Conservation (phyloP, 2,329 filamentous ascomycete species). For the Chaetomiaceae sp. region DNA sequence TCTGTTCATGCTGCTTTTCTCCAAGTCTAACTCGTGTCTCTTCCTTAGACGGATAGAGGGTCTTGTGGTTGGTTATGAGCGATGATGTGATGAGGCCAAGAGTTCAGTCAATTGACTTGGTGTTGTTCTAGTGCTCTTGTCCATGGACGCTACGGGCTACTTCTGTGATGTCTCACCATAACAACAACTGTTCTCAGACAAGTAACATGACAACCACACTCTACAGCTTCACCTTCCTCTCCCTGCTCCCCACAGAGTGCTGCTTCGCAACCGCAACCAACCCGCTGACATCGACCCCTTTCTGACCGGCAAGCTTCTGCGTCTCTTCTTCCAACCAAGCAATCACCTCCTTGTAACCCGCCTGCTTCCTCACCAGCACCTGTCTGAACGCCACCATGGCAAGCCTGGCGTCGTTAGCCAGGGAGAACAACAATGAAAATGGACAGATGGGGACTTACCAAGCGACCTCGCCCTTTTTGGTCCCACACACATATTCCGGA, state of each 20-base stretch:
- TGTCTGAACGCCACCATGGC: slow-evolving; percentile 65
- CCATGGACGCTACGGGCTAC: too few relatives aligned
- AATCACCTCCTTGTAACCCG: slow-evolving; percentile 60
- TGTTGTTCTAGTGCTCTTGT: too few relatives aligned
- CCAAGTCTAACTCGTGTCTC: too few relatives aligned
- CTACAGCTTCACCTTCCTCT: not conserved
- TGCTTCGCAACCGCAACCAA: slow-evolving; percentile 18
- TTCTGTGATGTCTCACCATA: too few relatives aligned
- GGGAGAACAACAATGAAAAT: slow-evolving; percentile 1
- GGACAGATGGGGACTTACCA: slow-evolving; percentile 48
- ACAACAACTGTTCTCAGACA: too few relatives aligned
- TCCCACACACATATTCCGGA: slow-evolving; percentile 52
- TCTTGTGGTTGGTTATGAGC: too few relatives aligned
- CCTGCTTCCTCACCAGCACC: slow-evolving; percentile 68
- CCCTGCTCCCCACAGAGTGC: not conserved
- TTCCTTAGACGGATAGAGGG: too few relatives aligned
- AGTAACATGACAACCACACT: too few relatives aligned
- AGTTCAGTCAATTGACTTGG: too few relatives aligned
- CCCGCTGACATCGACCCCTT: slow-evolving; percentile 14
- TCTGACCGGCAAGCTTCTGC: slow-evolving; percentile 31
- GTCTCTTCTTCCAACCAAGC: slow-evolving; percentile 59
- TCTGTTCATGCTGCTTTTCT: too few relatives aligned
- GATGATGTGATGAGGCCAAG: too few relatives aligned
- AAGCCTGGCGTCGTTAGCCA: slow-evolving; percentile 45
- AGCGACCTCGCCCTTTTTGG: slow-evolving; percentile 55